phyloP scores from a whole-genome alignment of 129 eudicot species.

The Tagetes patula region DNA sequence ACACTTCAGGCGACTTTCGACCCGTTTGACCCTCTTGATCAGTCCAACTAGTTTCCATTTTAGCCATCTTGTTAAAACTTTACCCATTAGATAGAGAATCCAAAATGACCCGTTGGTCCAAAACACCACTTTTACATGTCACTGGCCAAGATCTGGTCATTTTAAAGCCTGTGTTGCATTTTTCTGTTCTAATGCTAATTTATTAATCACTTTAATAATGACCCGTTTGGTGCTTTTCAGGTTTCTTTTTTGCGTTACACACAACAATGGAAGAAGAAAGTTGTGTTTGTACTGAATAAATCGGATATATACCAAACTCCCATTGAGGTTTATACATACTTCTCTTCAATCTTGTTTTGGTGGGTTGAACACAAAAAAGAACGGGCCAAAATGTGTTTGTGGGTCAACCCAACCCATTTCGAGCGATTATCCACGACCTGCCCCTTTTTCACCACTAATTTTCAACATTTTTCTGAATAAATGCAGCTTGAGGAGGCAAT shows the following conservation, averaged over 20 bases:
- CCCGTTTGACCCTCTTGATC: not conserved
- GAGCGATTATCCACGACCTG: not conserved
- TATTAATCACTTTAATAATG: not conserved
- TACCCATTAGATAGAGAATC: not conserved
- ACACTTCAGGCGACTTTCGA: not conserved
- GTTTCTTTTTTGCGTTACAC: conserved; percentile 87
- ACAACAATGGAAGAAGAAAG: conserved; percentile 96
- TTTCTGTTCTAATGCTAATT: conserved; percentile 21
- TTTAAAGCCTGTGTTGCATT: not conserved
- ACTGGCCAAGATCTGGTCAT: conserved; percentile 1
- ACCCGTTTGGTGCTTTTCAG: conserved; percentile 44
- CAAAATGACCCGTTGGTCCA: not conserved
- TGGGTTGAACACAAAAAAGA: not conserved
- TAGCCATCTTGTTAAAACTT: not conserved
- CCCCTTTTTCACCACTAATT: not conserved
- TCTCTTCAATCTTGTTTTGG: conserved; percentile 13
- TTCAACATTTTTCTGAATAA: conserved; percentile 7
- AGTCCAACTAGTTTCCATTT: not conserved
- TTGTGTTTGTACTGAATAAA: conserved; percentile 88
- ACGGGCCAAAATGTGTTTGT: not conserved
- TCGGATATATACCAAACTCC: conserved; percentile 72
- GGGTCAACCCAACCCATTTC: not conserved
- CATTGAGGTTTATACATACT: conserved; percentile 48
- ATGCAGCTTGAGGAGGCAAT: conserved; percentile 91
- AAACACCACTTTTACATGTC: not conserved